Percentiles rank a stretch among this genome's conserved stretches.
phyloP scores from a whole-genome alignment of 1,284 basidiomycete genomes.

The Ceratobasidium sp. region DNA sequence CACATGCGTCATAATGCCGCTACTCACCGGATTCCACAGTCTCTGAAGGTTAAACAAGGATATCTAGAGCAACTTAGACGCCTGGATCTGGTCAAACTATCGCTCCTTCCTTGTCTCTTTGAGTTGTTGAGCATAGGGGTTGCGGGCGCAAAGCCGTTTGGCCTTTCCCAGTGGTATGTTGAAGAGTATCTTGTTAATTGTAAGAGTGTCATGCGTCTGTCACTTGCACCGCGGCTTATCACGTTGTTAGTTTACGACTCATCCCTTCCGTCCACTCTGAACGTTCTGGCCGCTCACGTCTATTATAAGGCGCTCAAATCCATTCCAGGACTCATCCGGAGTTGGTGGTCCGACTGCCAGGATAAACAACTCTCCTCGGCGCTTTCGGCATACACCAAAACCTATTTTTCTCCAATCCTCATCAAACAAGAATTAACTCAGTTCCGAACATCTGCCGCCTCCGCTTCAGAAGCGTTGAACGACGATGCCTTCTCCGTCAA shows the following conservation, averaged over 20 bases:
- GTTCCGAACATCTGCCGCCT: slow-evolving; percentile 71
- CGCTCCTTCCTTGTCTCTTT: slow-evolving; percentile 85
- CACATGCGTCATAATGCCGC: not conserved
- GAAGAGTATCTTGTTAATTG: slow-evolving; percentile 89
- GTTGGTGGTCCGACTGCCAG: slow-evolving; percentile 89
- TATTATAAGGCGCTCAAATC: slow-evolving; percentile 88
- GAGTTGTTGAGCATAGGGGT: slow-evolving; percentile 75
- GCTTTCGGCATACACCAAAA: slow-evolving; percentile 84
- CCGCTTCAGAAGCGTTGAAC: slow-evolving; percentile 73
- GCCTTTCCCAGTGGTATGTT: slow-evolving; percentile 85
- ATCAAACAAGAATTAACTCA: slow-evolving; percentile 86
- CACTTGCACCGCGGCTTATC: slow-evolving; percentile 16
- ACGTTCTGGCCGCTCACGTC: slow-evolving; percentile 87
- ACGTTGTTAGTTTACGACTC: slow-evolving; percentile 71
- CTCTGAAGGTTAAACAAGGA: slow-evolving; percentile 81
- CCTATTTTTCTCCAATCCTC: slow-evolving; percentile 92
- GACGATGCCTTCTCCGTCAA: slow-evolving; percentile 89
- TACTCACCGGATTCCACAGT: slow-evolving; percentile 62
- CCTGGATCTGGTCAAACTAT: slow-evolving; percentile 71
- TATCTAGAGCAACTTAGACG: slow-evolving; percentile 91
- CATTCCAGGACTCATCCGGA: slow-evolving; percentile 85
- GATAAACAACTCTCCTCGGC: slow-evolving; percentile 87
- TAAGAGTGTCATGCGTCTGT: slow-evolving; percentile 60
- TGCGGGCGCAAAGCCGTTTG: slow-evolving; percentile 74
- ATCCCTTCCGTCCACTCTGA: slow-evolving; percentile 70